Evolutionary conservation across 106 monocot genomes (phyloP).

Genomic region (Allium cepa): DNA sequence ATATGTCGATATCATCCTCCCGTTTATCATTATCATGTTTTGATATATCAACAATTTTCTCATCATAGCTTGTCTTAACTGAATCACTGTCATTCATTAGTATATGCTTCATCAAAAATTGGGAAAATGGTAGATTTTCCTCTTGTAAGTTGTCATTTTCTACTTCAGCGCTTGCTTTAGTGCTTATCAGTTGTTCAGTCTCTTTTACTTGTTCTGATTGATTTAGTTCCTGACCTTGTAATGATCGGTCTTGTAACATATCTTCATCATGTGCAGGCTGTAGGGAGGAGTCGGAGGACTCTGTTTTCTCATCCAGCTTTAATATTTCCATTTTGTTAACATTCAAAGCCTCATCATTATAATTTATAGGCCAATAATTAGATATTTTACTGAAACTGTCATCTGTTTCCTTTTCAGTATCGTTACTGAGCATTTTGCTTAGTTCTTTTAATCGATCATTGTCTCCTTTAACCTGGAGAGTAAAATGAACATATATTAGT

Average conservation of each 20-base stretch:
- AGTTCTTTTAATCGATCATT: neutral
- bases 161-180: conserved; percentile 10
- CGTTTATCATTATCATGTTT: conserved; percentile 1
- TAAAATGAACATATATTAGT: neutral
- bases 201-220: conserved; percentile 6
- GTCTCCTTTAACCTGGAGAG: conserved; percentile 5
- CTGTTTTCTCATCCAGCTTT: neutral
- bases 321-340: neutral
- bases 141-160: conserved; percentile 8
- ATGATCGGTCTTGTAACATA: neutral
- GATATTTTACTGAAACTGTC: conserved; percentile 10
- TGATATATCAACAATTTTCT: conserved; percentile 7
- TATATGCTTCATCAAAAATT: conserved; percentile 39
- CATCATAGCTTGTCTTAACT: neutral
- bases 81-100: conserved; percentile 28
- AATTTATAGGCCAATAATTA: neutral
- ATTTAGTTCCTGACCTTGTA: conserved; percentile 11
- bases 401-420: conserved; percentile 5
- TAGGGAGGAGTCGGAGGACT: conserved; percentile 2
- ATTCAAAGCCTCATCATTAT: neutral
- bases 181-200: neutral
- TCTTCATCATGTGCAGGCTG: conserved; percentile 5
- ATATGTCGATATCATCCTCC: no score
- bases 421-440: neutral
- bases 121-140: conserved; percentile 44